phyloP scores from a whole-genome alignment of 2,329 filamentous ascomycete species.

The Colletotrichum sp. region DNA sequence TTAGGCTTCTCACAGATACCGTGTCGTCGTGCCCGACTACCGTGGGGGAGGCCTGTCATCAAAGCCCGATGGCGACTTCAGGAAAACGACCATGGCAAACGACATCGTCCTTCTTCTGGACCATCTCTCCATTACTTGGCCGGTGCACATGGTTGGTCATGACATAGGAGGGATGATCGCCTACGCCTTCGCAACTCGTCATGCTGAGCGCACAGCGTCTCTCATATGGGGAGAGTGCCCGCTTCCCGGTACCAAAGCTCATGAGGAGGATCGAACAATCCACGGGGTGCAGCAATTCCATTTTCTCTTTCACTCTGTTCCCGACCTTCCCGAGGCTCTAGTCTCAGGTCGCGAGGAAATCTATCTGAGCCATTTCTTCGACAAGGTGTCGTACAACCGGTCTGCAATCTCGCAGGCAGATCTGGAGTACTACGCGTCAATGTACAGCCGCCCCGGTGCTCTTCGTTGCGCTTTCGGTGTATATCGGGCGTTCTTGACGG shows the following conservation, averaged over 20 bases:
- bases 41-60: conserved; percentile 42
- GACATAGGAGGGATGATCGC: conserved; percentile 52
- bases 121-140: conserved; percentile 36
- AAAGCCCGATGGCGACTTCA: conserved; percentile 38
- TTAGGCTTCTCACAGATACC: conserved; percentile 23
- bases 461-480: conserved; percentile 36
- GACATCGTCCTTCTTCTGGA: conserved; percentile 38
- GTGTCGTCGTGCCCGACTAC: conserved; percentile 45
- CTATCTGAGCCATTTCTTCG: conserved; percentile 49
- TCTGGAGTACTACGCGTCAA: conserved; percentile 41
- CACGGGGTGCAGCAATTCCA: background rate
- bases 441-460: conserved; percentile 37
- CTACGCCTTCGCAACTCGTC: background rate
- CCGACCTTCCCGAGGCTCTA: conserved; percentile 23
- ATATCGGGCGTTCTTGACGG: conserved; percentile 34
- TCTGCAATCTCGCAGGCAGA: conserved; percentile 37
- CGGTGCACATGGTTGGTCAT: conserved; percentile 49
- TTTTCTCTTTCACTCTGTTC: background rate
- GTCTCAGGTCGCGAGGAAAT: conserved; percentile 41
- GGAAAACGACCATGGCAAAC: conserved; percentile 43
- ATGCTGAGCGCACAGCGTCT: background rate
- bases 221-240: background rate
- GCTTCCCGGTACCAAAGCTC: background rate
- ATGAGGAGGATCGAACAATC: background rate
- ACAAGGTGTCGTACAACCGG: conserved; percentile 39